A percentile compares a stretch with the other conserved stretches of the same genome.
Conservation (phyloP, 1,284 basidiomycete genomes). For the Cutaneotrichosporon dermatis region DNA sequence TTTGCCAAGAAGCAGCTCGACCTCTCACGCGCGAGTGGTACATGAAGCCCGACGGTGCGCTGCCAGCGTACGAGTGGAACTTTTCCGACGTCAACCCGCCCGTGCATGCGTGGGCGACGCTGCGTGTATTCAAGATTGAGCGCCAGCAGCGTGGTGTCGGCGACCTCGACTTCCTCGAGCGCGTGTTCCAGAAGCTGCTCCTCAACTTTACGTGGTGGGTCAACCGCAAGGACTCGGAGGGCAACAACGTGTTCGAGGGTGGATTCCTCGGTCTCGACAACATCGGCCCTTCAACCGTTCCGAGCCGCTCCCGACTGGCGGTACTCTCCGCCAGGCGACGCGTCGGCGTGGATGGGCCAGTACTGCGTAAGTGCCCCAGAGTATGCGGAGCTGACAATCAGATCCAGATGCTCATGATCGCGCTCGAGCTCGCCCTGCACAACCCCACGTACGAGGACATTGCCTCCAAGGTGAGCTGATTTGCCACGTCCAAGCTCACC, state of each 20-base stretch:
- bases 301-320: conserved; percentile 91
- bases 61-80: conserved; percentile 99
- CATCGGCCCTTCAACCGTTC: conserved; percentile 96
- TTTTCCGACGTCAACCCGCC: conserved; percentile 96
- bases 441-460: conserved; percentile 98
- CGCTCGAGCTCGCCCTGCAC: conserved; percentile 94
- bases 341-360: conserved; percentile 99
- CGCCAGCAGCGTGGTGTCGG: conserved; percentile 87
- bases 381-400: neutral
- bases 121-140: conserved; percentile 97
- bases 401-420: conserved; percentile 77
- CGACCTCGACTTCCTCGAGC: conserved; percentile 87
- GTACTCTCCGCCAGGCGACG: conserved; percentile 86
- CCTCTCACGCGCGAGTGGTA: conserved; percentile 98
- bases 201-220: conserved; percentile 99
- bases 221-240: conserved; percentile 91
- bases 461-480: conserved; percentile 66
- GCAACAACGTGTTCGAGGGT: conserved; percentile 95
- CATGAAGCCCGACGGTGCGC: conserved; percentile 92
- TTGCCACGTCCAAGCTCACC: neutral
- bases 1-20: conserved; percentile 98
- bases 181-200: conserved; percentile 90
- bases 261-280: conserved; percentile 98
- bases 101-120: conserved; percentile 96
- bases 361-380: conserved; percentile 60